These are phyloP conservation scores for Solanum pimpinellifolium DNA, from an alignment of 257 asterid genomes.

Conservation along the genomic window DNA sequence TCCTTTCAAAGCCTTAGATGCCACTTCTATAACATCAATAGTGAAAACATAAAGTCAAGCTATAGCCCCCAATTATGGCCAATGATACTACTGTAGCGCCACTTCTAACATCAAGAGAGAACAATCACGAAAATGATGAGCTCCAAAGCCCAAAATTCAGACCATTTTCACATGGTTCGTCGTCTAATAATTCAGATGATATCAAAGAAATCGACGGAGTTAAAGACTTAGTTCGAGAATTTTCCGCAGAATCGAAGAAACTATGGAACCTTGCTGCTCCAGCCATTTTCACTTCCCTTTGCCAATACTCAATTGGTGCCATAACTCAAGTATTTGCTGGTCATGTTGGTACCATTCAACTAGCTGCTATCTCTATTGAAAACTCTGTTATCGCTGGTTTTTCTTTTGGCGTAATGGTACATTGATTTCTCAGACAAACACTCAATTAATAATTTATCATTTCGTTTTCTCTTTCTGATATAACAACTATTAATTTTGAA, in stretches of 20 bases:
- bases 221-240: not conserved
- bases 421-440: too few species aligned
- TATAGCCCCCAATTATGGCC: not conserved
- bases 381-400: not conserved
- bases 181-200: not conserved
- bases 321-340: not conserved
- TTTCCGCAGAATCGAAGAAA: not conserved
- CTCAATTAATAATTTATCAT: too few species aligned
- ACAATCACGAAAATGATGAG: not conserved
- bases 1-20: too few species aligned
- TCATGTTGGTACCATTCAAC: not conserved
- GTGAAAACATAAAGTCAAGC: not conserved
- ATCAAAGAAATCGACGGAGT: not conserved
- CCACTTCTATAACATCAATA: not conserved
- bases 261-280: not conserved
- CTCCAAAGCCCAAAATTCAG: not conserved
- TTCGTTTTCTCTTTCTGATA: too few species aligned
- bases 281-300: not conserved
- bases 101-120: not conserved
- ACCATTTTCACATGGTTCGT: not conserved
- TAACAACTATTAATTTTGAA: too few species aligned
- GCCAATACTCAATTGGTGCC: not conserved
- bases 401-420: not conserved
- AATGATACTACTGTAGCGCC: not conserved
- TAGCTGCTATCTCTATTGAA: not conserved